phyloP scores from a whole-genome alignment of 805 yeast species.

The Yamadazyma nakazawae region DNA sequence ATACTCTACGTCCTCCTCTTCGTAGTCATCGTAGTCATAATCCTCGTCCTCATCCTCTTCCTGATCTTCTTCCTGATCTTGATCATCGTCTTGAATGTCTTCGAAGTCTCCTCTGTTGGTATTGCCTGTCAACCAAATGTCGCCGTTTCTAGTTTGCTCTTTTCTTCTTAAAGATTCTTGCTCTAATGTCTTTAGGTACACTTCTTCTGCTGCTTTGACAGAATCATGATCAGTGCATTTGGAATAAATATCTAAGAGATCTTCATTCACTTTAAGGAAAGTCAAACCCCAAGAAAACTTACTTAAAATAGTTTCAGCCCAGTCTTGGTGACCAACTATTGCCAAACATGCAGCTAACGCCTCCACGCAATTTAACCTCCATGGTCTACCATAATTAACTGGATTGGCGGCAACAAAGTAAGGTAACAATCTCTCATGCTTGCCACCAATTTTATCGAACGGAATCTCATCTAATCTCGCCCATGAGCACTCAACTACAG shows the following conservation, averaged over 20 bases:
- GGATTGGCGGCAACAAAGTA: constrained; percentile 95
- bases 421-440: constrained; percentile 81
- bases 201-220: constrained; percentile 66
- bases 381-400: constrained; percentile 94
- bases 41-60: constrained; percentile 12
- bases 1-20: constrained; percentile 15
- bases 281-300: constrained; percentile 94
- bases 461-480: constrained; percentile 98
- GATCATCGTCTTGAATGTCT: neutral
- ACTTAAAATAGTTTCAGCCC: constrained; percentile 75
- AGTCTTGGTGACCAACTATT: constrained; percentile 83
- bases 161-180: constrained; percentile 62
- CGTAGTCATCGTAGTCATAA: constrained; percentile 15
- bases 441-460: constrained; percentile 87
- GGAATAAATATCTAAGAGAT: constrained; percentile 69
- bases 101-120: constrained; percentile 48
- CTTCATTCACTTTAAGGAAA: constrained; percentile 78
- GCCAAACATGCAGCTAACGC: constrained; percentile 97
- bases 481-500: constrained; percentile 99
- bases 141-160: constrained; percentile 49
- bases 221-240: constrained; percentile 79
- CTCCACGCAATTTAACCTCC: constrained; percentile 95
- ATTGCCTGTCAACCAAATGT: constrained; percentile 77
- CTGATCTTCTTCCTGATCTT: constrained; percentile 2
- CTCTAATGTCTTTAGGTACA: constrained; percentile 68